Evolutionary conservation across 192 early-diverging fungal genomes (phyloP), one percentile per base, ranked within the genome.

Genomic region (Allomyces arbusculus): DNA sequence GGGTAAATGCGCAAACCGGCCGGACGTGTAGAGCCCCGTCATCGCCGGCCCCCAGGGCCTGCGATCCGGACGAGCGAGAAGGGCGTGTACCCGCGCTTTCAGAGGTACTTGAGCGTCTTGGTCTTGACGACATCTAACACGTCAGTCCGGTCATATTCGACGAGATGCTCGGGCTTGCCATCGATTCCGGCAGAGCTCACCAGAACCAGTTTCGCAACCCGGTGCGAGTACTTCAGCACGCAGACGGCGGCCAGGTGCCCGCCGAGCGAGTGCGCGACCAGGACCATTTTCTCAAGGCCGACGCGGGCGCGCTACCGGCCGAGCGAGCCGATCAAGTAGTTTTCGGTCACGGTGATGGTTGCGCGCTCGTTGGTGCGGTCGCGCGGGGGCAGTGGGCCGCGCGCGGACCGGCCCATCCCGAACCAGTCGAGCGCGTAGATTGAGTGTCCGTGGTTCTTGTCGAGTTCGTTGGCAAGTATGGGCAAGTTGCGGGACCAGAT

Each of bases 401-500:
- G 20, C 89, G 87, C 7, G 91, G 78, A n/a, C 70, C 88, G 82
- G 45, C 88, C 94, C 90, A 90, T 94, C n/a, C 94, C 92, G 2
- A 97, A 77, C 94, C 94, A 97, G 80, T 97, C 93, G 61, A 79
- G 71, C 28, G 73, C 33, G 44, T 61, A 10, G 10, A 24, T 10
- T 10, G 45, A 7, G 45, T 4, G 45, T 19, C 45, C 45, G 2
- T 19, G 45, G 26, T 28, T 28, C 45, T 2, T 10, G 12, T 1
- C 45, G 12, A 50, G 45, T 19, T 10, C 7, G 1, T 50, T 10
- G 12, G 45, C 45, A 10, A 50, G 12, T 10, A 10, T 7, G 12
- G 45, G 45, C 10, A 50, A 10, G 12, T 10, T 19, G 2, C 45
- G 45, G 45, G 3, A 50, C 45, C 45, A 50, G 12, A 50, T 16